Conservation (phyloP, 495 filamentous ascomycete genomes). For the Penicillium turbatum region DNA sequence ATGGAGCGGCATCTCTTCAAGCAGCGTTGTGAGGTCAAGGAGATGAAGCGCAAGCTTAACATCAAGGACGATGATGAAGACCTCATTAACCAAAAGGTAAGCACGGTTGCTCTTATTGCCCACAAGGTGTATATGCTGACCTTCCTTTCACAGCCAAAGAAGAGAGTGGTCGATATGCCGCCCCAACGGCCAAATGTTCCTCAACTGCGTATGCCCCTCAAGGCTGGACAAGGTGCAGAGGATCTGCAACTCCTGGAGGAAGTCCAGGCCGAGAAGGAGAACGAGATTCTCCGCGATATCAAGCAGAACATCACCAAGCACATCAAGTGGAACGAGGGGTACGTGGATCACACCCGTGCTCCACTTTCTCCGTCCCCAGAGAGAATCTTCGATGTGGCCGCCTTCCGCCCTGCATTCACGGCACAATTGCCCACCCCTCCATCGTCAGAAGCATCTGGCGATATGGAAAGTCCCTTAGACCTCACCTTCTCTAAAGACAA, state of each 20-base stretch:
- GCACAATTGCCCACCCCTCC: conserved; percentile 85
- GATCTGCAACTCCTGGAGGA: conserved; percentile 76
- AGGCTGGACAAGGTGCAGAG: conserved; percentile 61
- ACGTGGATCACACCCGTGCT: conserved; percentile 75
- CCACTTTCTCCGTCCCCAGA: conserved; percentile 70
- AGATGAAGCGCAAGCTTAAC: conserved; percentile 79
- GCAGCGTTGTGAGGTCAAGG: conserved; percentile 72
- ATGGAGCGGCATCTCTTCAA: conserved; percentile 74
- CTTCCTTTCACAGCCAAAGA: conserved; percentile 57
- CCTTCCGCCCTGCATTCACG: conserved; percentile 73
- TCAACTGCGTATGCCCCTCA: conserved; percentile 64
- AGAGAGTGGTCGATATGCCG: conserved; percentile 55
- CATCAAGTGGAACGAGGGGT: conserved; percentile 78
- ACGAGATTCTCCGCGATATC: conserved; percentile 70
- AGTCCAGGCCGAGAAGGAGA: conserved; percentile 75
- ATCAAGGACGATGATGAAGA: conserved; percentile 95
- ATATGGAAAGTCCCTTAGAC: conserved; percentile 45
- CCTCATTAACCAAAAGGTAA: conserved; percentile 87
- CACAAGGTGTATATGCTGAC: conserved; percentile 32
- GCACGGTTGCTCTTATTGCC: conserved; percentile 12
- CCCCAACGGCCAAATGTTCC: conserved; percentile 51
- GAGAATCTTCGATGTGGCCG: conserved; percentile 50
- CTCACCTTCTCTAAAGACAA: conserved; percentile 46
- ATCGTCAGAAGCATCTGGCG: conserved; percentile 67
- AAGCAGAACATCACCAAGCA: conserved; percentile 77